These are phyloP conservation scores for Calophaca sinica DNA, from an alignment of 306 rosid species.

Conservation along the genomic window DNA sequence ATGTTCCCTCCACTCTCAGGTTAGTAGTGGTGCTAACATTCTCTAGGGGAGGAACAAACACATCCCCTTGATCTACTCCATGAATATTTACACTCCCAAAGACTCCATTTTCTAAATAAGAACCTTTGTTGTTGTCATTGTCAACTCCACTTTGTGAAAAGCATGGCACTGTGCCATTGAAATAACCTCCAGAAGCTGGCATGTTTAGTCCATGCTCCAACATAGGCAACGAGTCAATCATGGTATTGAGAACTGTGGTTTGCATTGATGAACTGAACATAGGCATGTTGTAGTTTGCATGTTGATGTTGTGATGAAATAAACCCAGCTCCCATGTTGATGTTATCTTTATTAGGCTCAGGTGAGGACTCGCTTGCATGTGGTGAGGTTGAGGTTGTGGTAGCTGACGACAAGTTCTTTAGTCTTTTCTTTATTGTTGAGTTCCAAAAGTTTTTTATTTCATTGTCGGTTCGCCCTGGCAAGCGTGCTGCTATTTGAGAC, in stretches of 20 bases:
- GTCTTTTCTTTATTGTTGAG: constrained; percentile 89
- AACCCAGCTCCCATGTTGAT: constrained; percentile 50
- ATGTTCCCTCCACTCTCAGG: too few relatives aligned
- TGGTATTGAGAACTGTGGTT: constrained; percentile 51
- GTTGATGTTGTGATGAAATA: constrained; percentile 43
- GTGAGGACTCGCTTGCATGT: constrained; percentile 68
- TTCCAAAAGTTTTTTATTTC: constrained; percentile 98
- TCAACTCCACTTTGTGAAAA: constrained; percentile 49
- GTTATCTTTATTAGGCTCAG: constrained; percentile 49
- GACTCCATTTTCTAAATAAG: constrained; percentile 51
- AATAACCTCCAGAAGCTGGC: constrained; percentile 48
- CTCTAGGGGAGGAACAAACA: constrained; percentile 78
- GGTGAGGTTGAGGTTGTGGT: constrained; percentile 55
- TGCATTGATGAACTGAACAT: constrained; percentile 54
- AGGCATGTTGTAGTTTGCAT: constrained; percentile 52
- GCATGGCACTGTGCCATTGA: constrained; percentile 47
- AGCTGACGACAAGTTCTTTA: constrained; percentile 69
- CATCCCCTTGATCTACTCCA: constrained; percentile 55
- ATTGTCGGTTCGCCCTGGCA: constrained; percentile 93
- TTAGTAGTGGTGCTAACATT: constrained; percentile 45
- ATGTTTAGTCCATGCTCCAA: too few relatives aligned
- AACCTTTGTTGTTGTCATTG: constrained; percentile 4
- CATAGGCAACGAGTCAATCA: constrained; percentile 41
- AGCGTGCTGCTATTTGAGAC: constrained; percentile 96
- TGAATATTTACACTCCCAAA: constrained; percentile 51